A percentile compares a stretch with the other conserved stretches of the same genome.
phyloP scores from a whole-genome alignment of 177 flowering plant genomes.

The Tripterygium wilfordii region DNA sequence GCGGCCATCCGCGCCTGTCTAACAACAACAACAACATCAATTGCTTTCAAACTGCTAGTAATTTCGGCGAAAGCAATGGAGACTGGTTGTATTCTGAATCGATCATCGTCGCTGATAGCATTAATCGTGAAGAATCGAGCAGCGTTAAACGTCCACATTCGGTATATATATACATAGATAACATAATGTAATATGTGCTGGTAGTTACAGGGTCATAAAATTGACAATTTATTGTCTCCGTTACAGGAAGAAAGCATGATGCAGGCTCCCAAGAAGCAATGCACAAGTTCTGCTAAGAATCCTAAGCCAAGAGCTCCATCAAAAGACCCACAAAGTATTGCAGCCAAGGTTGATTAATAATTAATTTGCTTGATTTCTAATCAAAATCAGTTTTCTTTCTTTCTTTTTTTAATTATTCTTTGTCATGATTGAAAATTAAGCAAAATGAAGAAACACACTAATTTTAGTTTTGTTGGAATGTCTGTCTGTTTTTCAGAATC shows the following conservation, averaged over 20 bases:
- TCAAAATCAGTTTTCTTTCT: not conserved
- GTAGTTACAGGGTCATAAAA: not conserved
- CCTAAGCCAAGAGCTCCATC: constrained; percentile 41
- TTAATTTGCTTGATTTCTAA: not conserved
- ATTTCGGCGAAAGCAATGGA: constrained; percentile 13
- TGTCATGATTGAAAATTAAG: constrained; percentile 7
- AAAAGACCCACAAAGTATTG: constrained; percentile 91
- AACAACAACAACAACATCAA: constrained; percentile 30
- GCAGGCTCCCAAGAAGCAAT: constrained; percentile 60
- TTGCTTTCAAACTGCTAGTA: constrained; percentile 28
- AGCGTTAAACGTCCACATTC: constrained; percentile 41
- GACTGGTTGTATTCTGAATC: constrained; percentile 46
- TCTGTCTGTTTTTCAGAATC: constrained; percentile 54
- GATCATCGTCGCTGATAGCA: constrained; percentile 12
- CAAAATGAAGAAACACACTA: not conserved
- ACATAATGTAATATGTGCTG: not conserved
- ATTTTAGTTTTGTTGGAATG: constrained; percentile 4
- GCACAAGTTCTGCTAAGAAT: constrained; percentile 30
- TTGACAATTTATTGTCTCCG: not conserved
- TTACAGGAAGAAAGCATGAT: constrained; percentile 53
- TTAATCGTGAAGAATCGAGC: constrained; percentile 25
- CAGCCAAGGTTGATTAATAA: constrained; percentile 65
- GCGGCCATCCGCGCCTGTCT: constrained; percentile 11
- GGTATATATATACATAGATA: constrained; percentile 29
- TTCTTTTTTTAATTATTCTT: not conserved